Percentiles rank a stretch among this genome's conserved stretches.
Conservation (phyloP, 495 filamentous ascomycete genomes). For the Hapsidospora chrysogenum region DNA sequence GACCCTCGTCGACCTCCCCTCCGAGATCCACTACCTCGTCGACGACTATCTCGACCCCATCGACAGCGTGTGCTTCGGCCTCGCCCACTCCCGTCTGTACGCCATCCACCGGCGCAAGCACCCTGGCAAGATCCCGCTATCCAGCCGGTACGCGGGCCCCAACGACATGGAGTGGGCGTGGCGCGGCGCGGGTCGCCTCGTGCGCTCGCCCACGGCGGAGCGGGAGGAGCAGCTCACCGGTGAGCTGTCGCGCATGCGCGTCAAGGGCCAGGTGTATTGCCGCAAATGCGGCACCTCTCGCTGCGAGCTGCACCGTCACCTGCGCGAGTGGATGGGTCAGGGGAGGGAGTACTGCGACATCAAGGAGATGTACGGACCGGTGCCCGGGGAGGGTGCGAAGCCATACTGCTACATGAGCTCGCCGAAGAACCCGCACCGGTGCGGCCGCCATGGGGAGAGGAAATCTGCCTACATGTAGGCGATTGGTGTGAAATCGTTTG, state of each 20-base stretch:
- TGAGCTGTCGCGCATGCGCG: slow-evolving; percentile 19
- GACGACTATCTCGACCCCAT: slow-evolving; percentile 36
- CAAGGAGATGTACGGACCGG: slow-evolving; percentile 29
- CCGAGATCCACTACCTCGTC: slow-evolving; percentile 40
- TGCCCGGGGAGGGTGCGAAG: slow-evolving; percentile 17
- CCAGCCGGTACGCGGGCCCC: slow-evolving; percentile 28
- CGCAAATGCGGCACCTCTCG: slow-evolving; percentile 33
- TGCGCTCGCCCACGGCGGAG: slow-evolving; percentile 7
- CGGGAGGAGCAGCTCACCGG: slow-evolving; percentile 4
- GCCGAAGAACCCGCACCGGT: slow-evolving; percentile 27
- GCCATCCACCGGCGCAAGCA: slow-evolving; percentile 31
- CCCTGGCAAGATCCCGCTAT: slow-evolving; percentile 30
- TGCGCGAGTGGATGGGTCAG: slow-evolving; percentile 32
- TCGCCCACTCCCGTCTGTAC: slow-evolving; percentile 33
- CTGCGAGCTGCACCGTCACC: slow-evolving; percentile 36
- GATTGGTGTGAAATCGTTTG: too few relatives aligned
- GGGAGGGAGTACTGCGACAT: slow-evolving; percentile 31
- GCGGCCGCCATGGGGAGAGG: slow-evolving; percentile 24
- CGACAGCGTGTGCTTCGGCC: slow-evolving; percentile 35
- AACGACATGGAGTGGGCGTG: slow-evolving; percentile 40
- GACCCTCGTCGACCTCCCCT: slow-evolving; percentile 30
- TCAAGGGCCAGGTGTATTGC: slow-evolving; percentile 29
- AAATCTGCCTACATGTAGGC: slow-evolving; percentile 4
- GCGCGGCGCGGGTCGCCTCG: slow-evolving; percentile 25
- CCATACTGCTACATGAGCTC: slow-evolving; percentile 30